Evolutionary conservation across 305 asterid genomes (phyloP).

Genomic region (Solanum aculeatissimum): DNA sequence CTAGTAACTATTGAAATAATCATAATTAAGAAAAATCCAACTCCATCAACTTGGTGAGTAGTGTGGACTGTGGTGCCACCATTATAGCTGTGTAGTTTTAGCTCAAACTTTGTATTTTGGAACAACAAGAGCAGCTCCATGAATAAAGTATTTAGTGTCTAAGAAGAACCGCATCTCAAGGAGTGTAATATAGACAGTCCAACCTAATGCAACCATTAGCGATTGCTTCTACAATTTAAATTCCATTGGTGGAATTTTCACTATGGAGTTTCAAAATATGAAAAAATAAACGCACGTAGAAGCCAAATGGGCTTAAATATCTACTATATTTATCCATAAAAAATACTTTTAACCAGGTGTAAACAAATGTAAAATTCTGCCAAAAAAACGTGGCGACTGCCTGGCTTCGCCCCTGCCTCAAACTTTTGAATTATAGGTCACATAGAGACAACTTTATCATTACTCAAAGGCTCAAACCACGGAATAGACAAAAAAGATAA

Average conservation of each 20-base stretch:
- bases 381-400: too few relatives aligned
- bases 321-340: too few relatives aligned
- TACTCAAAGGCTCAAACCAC: background rate
- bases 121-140: too few relatives aligned
- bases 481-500: background rate
- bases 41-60: background rate
- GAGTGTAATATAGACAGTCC: too few relatives aligned
- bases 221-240: too few relatives aligned
- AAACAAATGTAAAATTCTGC: background rate
- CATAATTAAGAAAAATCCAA: background rate
- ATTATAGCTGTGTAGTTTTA: background rate
- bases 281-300: too few relatives aligned
- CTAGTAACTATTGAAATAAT: background rate
- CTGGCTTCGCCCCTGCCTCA: background rate
- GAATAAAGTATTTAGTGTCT: background rate
- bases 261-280: too few relatives aligned
- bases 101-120: background rate
- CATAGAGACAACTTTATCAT: background rate
- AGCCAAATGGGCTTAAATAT: too few relatives aligned
- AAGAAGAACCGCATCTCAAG: background rate
- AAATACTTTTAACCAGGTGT: too few relatives aligned
- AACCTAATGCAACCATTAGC: background rate
- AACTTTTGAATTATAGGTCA: background rate
- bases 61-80: background rate
- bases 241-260: too few relatives aligned